These are phyloP conservation scores for Colletotrichum sp. DNA, from an alignment of 2,329 filamentous ascomycete species.

Conservation along the genomic window DNA sequence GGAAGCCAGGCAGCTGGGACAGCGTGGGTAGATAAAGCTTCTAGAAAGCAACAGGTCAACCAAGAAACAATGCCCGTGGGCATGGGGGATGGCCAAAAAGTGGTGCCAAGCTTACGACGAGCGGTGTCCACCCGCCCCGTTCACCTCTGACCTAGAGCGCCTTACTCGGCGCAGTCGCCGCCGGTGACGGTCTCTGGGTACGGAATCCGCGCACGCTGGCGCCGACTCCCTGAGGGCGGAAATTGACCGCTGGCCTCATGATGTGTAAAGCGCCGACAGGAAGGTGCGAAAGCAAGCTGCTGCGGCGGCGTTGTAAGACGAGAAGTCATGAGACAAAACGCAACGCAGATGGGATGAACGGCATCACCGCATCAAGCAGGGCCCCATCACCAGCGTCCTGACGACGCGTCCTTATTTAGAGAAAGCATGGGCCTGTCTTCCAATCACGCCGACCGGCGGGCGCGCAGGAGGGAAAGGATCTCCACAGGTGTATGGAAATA, in stretches of 20 bases:
- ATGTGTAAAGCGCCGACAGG: not conserved
- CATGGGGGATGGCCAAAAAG: not conserved
- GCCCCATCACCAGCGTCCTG: not conserved
- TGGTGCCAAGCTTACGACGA: constrained; percentile 5
- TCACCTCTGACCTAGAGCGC: not conserved
- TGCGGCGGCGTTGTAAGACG: not conserved
- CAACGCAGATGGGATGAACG: not conserved
- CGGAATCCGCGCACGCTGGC: not conserved
- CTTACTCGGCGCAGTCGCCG: too few species aligned
- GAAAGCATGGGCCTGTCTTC: not conserved
- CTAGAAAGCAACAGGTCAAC: not conserved
- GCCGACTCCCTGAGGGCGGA: not conserved
- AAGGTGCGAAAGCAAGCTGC: not conserved
- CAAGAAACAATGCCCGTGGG: not conserved
- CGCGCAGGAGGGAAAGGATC: not conserved
- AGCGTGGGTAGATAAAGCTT: not conserved
- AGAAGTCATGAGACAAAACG: not conserved
- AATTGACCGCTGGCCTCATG: not conserved
- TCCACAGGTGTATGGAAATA: not conserved
- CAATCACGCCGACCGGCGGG: not conserved
- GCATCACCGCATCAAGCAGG: not conserved
- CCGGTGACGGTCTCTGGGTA: not conserved
- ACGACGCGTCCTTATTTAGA: not conserved
- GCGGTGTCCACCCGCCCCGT: not conserved
- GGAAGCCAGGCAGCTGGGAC: not conserved